Evolutionary conservation across 352 stramenopile species (phyloP).

Genomic region (Phytophthora aleatoria): DNA sequence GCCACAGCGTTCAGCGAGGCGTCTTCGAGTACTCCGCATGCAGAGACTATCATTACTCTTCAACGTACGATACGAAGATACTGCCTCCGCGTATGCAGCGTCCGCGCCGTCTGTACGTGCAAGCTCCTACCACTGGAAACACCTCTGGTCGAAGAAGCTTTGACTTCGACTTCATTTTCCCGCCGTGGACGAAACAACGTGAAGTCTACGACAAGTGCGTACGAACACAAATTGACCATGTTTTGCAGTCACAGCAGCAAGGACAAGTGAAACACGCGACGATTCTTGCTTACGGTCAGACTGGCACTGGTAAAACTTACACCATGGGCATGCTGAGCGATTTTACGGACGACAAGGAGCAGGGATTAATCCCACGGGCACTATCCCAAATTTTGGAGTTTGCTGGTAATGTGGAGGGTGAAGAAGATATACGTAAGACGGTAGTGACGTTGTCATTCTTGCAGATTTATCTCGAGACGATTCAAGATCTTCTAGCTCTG

Average conservation of each 20-base stretch:
- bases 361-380: slow-evolving; percentile 70
- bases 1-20: slow-evolving; percentile 25
- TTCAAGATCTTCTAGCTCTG: slow-evolving; percentile 63
- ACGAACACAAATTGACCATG: slow-evolving; percentile 40
- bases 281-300: slow-evolving; percentile 74
- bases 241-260: slow-evolving; percentile 39
- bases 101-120: slow-evolving; percentile 32
- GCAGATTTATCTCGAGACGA: slow-evolving; percentile 79
- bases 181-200: slow-evolving; percentile 49
- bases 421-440: slow-evolving; percentile 2
- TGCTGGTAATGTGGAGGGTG: slow-evolving; percentile 15
- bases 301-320: slow-evolving; percentile 77
- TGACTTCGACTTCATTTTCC: slow-evolving; percentile 71
- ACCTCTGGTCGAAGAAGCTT: slow-evolving; percentile 46
- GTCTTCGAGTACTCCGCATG: slow-evolving; percentile 36
- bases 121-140: slow-evolving; percentile 12
- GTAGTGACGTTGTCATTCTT: slow-evolving; percentile 62
- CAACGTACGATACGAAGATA: slow-evolving; percentile 19
- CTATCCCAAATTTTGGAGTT: slow-evolving; percentile 56
- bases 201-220: slow-evolving; percentile 59
- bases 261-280: slow-evolving; percentile 43
- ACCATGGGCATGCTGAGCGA: slow-evolving; percentile 75
- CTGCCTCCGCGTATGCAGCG: slow-evolving; percentile 29
- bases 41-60: slow-evolving; percentile 11
- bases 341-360: slow-evolving; percentile 32